phyloP scores from a whole-genome alignment of 2,329 filamentous ascomycete species.

The Tolypocladium paradoxum region DNA sequence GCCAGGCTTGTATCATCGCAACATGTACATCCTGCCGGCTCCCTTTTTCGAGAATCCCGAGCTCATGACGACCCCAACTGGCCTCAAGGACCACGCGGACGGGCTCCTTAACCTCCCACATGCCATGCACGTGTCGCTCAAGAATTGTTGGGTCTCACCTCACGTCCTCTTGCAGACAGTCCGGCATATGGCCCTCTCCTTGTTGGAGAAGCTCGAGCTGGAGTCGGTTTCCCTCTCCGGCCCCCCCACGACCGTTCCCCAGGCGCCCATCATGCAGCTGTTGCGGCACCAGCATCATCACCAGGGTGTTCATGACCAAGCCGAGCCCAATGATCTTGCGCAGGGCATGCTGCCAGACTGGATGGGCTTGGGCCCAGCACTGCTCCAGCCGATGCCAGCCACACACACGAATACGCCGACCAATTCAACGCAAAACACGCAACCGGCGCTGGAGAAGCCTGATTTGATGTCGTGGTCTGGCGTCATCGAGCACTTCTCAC shows the following conservation, averaged over 20 bases:
- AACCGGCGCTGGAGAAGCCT: conserved; percentile 13
- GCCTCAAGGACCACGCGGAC: conserved; percentile 20
- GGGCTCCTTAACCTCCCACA: conserved; percentile 41
- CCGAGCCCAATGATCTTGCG: neutral
- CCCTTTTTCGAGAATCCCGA: conserved; percentile 33
- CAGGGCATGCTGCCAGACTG: conserved; percentile 1
- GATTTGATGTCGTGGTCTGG: conserved; percentile 28
- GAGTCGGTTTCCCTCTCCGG: conserved; percentile 56
- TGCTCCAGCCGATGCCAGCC: neutral
- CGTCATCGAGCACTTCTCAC: conserved; percentile 31
- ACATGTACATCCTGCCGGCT: conserved; percentile 51
- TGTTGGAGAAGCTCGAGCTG: conserved; percentile 43
- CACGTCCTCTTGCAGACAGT: conserved; percentile 43
- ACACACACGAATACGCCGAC: neutral
- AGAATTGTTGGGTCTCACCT: conserved; percentile 60
- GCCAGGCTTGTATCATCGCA: conserved; percentile 48
- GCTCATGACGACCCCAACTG: conserved; percentile 17
- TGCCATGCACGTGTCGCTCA: conserved; percentile 48
- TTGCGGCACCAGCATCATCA: neutral
- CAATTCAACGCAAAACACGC: neutral
- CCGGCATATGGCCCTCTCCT: conserved; percentile 31
- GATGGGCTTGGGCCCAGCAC: neutral
- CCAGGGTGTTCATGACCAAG: neutral
- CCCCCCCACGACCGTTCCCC: conserved; percentile 18
- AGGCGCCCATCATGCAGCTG: conserved; percentile 7